Conservation (phyloP, 345 rosid species). For the Eucalyptus tenuipes region DNA sequence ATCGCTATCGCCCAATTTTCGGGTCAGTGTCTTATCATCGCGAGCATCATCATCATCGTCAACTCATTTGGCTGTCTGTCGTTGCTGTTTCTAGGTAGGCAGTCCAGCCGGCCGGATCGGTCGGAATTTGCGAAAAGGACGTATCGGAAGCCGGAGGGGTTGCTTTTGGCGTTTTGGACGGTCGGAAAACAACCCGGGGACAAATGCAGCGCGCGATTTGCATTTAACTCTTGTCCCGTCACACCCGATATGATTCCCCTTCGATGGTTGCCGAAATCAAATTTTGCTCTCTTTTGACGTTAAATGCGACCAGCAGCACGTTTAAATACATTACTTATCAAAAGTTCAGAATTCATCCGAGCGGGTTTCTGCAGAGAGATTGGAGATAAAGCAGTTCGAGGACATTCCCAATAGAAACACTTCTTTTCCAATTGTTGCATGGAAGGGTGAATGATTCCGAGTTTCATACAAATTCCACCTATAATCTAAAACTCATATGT, state of each 20-base stretch:
- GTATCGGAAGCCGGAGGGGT: background rate
- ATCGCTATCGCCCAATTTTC: conserved; percentile 84
- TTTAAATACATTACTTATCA: background rate
- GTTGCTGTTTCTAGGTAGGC: background rate
- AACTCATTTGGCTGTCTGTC: background rate
- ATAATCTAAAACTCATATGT: rapidly evolving
- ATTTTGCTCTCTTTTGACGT: background rate
- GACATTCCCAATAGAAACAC: conserved; percentile 72
- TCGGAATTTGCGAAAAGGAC: background rate
- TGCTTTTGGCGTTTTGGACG: background rate
- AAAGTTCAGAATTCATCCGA: background rate
- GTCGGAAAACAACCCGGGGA: background rate
- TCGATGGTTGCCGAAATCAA: background rate
- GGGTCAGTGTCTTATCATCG: conserved; percentile 14
- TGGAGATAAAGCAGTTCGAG: conserved; percentile 74
- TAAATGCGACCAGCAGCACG: background rate
- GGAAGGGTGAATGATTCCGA: too few relatives aligned
- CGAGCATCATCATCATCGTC: background rate
- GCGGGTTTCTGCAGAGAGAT: conserved; percentile 49
- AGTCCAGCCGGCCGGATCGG: background rate
- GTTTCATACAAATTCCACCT: too few relatives aligned
- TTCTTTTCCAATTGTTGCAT: conserved; percentile 73
- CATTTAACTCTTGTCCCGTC: background rate
- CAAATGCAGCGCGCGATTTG: background rate
- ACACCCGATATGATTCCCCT: background rate